A percentile compares a stretch with the other conserved stretches of the same genome.
phyloP scores from a whole-genome alignment of 352 stramenopile genomes.

The Albugo candida region DNA sequence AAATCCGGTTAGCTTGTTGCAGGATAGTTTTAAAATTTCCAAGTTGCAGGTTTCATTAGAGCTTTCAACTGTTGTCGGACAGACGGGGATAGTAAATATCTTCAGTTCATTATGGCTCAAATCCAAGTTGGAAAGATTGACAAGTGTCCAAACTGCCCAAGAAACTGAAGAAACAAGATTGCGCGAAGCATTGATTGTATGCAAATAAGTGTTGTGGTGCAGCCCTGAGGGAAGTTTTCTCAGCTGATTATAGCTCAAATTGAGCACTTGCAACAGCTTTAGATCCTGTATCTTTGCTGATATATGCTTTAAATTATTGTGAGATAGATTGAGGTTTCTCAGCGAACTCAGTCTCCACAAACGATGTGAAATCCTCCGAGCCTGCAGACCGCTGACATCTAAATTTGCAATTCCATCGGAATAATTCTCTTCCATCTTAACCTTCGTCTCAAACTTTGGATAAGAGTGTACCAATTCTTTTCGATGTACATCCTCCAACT shows the following conservation, averaged over 20 bases:
- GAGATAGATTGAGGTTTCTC: slow-evolving; percentile 16
- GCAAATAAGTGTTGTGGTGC: slow-evolving; percentile 33
- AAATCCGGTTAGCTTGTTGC: slow-evolving; percentile 23
- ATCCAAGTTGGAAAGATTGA: slow-evolving; percentile 19
- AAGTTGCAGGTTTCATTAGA: slow-evolving; percentile 4
- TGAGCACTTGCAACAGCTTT: slow-evolving; percentile 23
- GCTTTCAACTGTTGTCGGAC: too few species aligned
- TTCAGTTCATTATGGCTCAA: slow-evolving; percentile 30
- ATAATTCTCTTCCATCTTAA: slow-evolving; percentile 12
- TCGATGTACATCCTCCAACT: too few species aligned
- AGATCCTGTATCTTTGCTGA: slow-evolving; percentile 59
- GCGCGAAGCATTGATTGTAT: slow-evolving; percentile 21
- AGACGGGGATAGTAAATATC: too few species aligned
- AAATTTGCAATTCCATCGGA: slow-evolving; percentile 9
- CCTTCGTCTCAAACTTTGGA: background rate
- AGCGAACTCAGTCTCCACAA: slow-evolving; percentile 51
- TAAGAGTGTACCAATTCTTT: background rate
- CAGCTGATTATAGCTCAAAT: slow-evolving; percentile 39
- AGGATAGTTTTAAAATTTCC: slow-evolving; percentile 20
- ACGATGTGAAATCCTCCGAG: slow-evolving; percentile 30
- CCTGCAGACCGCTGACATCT: slow-evolving; percentile 29
- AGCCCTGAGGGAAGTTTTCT: slow-evolving; percentile 37
- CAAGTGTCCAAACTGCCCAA: slow-evolving; percentile 43
- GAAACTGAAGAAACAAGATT: slow-evolving; percentile 44
- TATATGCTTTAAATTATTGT: slow-evolving; percentile 34